Base-by-base conservation (phyloP, 2,329 filamentous ascomycete species). In the Stylonectria norvegica region DNA sequence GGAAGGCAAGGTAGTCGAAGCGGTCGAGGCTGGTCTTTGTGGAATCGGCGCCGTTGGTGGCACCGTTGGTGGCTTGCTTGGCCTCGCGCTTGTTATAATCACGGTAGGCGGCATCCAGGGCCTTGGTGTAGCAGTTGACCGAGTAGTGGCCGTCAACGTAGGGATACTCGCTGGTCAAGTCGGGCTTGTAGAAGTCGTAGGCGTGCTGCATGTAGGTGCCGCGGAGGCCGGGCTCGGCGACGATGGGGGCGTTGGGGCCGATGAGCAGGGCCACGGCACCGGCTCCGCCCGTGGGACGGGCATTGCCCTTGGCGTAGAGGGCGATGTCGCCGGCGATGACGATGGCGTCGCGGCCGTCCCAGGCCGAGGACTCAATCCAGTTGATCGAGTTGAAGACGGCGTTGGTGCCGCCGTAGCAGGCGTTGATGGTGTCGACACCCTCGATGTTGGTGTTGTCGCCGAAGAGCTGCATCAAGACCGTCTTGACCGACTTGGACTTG, bases 401-500 rank as follows among this genome's bases (percentile, higher is more conserved):
- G 59, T 89, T 90, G 67, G 86, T 91, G 52, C 86, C 86, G 58
- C 86, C 86, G 67, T 91, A 91, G 77, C 86, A 91, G 52, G 86
- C 86, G 63, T 91, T 91, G 65, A 90, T 68, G 41, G 83, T 89
- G 69, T 91, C 86, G 36, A 90, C 78, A 65, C 86, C 86, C 72
- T 91, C 86, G 46, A 91, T 73, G 71, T 86, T 89, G 71, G 81
- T 85, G 73, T 91, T 91, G 57, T 86, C 83, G 61, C 83, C 79
- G 57, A 91, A 89, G 32, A 91, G 76, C 73, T 90, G 86, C 86
- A 91, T 91, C 52, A 91, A 72, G 48, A 91, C 85, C 20, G 85
- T 85, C 78, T 91, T 91, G 72, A 90, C 86, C 32, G 86, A 90
- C 77, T 91, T 91, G 64, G 86, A 90, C 75, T 91, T 91, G 78